phyloP scores from a whole-genome alignment of 441 rosid genomes.

The Populus hybrid region DNA sequence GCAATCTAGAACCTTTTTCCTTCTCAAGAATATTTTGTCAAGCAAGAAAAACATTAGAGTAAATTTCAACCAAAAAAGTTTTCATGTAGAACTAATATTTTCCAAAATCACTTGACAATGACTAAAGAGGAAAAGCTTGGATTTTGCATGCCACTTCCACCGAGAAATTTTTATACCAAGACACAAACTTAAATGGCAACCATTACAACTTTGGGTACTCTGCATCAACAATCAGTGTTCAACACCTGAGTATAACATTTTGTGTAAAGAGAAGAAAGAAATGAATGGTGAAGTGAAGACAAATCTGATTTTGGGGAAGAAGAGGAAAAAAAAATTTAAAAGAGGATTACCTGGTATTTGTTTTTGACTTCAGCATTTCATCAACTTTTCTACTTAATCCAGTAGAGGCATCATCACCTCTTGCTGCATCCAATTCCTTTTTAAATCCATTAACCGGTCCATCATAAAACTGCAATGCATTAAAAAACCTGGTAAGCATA shows the following conservation, averaged over 20 bases:
- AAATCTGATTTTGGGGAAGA: neutral
- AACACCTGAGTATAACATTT: neutral
- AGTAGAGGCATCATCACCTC: conserved; percentile 15
- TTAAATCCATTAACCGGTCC: too few species aligned
- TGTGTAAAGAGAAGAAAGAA: neutral
- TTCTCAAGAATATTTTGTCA: neutral
- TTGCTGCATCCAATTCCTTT: too few species aligned
- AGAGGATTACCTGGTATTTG: conserved; percentile 38
- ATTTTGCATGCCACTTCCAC: neutral
- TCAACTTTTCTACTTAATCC: conserved; percentile 20
- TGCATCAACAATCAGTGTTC: neutral
- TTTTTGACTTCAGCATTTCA: conserved; percentile 17
- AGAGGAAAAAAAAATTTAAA: neutral
- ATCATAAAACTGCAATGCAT: too few species aligned
- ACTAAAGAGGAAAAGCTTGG: neutral
- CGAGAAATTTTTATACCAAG: neutral
- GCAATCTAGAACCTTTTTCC: neutral
- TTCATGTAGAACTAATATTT: neutral
- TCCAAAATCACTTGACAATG: neutral
- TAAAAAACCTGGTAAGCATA: too few species aligned
- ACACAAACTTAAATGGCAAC: neutral
- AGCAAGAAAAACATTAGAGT: neutral
- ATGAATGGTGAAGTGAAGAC: too few species aligned
- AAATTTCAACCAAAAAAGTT: neutral
- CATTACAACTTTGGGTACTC: neutral